Percentiles rank a stretch among this genome's conserved stretches.
Conservation (phyloP, 495 filamentous ascomycete genomes). For the Paragyromitra xinjiangensis region DNA sequence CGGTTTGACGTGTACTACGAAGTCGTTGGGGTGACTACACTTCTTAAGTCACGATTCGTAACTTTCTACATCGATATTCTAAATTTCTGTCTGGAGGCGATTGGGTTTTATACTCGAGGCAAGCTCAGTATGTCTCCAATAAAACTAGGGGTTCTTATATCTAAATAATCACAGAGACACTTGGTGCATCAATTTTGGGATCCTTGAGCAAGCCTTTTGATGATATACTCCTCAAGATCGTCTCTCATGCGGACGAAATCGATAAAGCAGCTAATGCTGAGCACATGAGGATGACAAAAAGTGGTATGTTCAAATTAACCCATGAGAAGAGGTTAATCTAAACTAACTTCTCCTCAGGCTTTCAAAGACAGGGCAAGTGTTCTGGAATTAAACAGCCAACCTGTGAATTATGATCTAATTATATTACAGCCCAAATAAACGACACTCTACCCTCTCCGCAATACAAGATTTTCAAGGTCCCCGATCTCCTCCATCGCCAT, state of each 20-base stretch:
- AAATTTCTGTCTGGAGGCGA: too few relatives aligned
- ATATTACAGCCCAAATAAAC: background rate
- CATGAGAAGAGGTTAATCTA: background rate
- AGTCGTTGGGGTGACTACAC: constrained; percentile 11
- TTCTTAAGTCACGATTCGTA: too few relatives aligned
- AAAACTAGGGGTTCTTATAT: background rate
- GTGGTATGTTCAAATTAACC: background rate
- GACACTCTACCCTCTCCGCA: background rate
- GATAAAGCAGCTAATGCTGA: background rate
- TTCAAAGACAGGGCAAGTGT: background rate
- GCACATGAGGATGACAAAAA: background rate
- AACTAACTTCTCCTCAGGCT: background rate
- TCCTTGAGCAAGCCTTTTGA: background rate
- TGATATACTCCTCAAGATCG: constrained; percentile 2
- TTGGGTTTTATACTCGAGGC: background rate
- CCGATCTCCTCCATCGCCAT: background rate
- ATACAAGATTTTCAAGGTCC: constrained; percentile 1
- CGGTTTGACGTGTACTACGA: too few relatives aligned
- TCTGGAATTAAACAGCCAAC: background rate
- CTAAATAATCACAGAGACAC: background rate
- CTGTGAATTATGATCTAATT: background rate
- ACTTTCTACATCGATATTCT: too few relatives aligned
- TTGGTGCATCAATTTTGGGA: background rate
- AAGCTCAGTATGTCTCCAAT: constrained; percentile 16
- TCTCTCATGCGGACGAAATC: constrained; percentile 12